Base-by-base conservation (phyloP, 2,329 filamentous ascomycete genomes). In the Emmonsiellopsis sp. region DNA sequence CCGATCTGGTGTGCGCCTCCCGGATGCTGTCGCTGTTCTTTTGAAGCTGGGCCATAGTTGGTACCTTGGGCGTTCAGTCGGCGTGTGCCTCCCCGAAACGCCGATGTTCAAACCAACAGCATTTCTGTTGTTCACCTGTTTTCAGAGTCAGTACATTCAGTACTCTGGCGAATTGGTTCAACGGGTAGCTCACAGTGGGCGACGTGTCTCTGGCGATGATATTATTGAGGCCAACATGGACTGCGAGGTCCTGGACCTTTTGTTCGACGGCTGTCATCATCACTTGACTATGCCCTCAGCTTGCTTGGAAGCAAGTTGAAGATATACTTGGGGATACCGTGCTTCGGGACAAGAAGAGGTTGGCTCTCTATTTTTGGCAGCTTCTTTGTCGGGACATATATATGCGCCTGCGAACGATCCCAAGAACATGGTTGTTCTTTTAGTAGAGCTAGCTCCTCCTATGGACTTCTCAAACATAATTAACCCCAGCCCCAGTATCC, bases 41-140 rank as follows among this genome's bases (percentile, higher is more conserved):
- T 58, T 64, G 17, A 61, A 11, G 21, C 27, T 57, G 8, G 58
- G 60, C 62, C 62, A 62, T 36, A 63, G 54, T 39, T 61, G 59
- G 49, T 61, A 60, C 45, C 55, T 60, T 37, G 54, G 53, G 39
- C 55, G 59, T 27, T 61, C 57, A 21, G 57, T 55, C 21, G 54
- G 49, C 51, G 53, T 55, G 43, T 56, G 55, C 39, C 50, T 51
- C 14, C 46, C 51, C 7, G 44, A 52, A 17, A 42, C 37, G n/a
- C 51, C 36, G 33, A 33, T 10, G 17, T 51, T 51, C 49, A 51
- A 44, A 36, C 37, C 34, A 31, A 33, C 36, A 14, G 34, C 17
- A 37, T n/a, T 36, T 40, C 42, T 42, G 7, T 40, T 21, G 33
- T 49, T 50, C 37, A 31, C 10, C 43, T 48, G 44, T 32, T 43